These are phyloP conservation scores for Schwanniomyces sp. DNA, from an alignment of 805 yeast genomes.

Conservation along the genomic window DNA sequence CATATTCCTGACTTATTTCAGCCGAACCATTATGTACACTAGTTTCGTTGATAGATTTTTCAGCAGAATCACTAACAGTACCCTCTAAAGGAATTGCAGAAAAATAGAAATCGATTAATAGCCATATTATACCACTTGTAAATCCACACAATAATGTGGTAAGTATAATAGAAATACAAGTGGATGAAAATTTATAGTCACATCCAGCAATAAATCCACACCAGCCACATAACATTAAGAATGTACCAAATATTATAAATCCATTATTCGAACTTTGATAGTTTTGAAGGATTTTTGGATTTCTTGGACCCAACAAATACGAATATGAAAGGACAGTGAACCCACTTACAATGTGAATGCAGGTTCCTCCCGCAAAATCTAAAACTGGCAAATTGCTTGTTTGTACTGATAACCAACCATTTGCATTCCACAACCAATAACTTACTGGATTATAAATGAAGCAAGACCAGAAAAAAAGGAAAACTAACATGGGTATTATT, in stretches of 20 bases:
- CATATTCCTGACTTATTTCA: conserved; percentile 12
- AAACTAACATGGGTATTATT: conserved; percentile 39
- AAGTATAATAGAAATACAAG: conserved; percentile 28
- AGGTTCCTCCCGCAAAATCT: conserved; percentile 47
- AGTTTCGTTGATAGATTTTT: not conserved
- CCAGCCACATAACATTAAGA: conserved; percentile 38
- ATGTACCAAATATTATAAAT: conserved; percentile 32
- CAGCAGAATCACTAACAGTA: conserved; percentile 1
- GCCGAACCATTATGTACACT: not conserved
- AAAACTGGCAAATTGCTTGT: conserved; percentile 32
- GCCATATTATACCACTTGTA: conserved; percentile 37
- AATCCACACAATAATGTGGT: conserved; percentile 35
- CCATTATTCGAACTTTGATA: conserved; percentile 38
- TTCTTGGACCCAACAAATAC: conserved; percentile 42
- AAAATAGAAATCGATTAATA: conserved; percentile 35
- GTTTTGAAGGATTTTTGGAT: conserved; percentile 34
- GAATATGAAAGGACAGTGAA: conserved; percentile 45
- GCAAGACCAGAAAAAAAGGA: conserved; percentile 38
- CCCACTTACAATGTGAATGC: conserved; percentile 47
- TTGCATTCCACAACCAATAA: conserved; percentile 45
- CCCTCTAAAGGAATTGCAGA: conserved; percentile 40
- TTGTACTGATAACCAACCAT: conserved; percentile 44
- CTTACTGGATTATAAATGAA: conserved; percentile 44
- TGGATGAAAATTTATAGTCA: conserved; percentile 36
- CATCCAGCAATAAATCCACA: conserved; percentile 44